Evolutionary conservation across 345 rosid species (phyloP), one percentile per base, ranked within the genome.

Genomic region (Arabis hirsuta): DNA sequence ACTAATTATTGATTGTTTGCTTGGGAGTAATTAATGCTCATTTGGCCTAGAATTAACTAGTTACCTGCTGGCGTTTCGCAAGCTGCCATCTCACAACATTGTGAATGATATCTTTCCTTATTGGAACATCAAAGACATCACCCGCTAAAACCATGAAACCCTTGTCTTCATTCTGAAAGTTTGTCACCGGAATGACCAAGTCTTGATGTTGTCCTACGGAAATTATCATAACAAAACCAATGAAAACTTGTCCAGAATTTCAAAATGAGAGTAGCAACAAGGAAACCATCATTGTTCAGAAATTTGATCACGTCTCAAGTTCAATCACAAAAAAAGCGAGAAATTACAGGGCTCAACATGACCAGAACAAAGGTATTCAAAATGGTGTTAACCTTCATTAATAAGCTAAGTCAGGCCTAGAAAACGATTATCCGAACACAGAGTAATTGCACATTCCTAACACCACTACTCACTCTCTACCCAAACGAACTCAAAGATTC

Each of bases 121-220:
- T 84, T 12, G 97, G 96, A 56, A 90, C 94, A 82, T 92, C 96
- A 83, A 92, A 95, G 73, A 90, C 91, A 76, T 95, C 99, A 55
- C 97, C 98, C 68, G 86, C 86, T 82, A 95, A 85, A 73, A 87
- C 92, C 86, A 87, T 90, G 36, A 87, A 77, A 60, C 98, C 99
- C 76, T 85, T 88, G 41, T 88, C 87, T 74, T 88, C 91, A 20
- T 82, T 81, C 36, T 74, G 83, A 55, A 95, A 95, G 81, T 86
- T 92, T 19, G 94, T 88, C 60, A 90, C 86, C 1, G 97, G 98
- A 82, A 88, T 83, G 47, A 85, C 87, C 41, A 90, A 79, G 81
- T 95, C 98, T 81, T 95, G 84, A 57, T 71, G 72, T 69, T 86
- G 88, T 27, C 94, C 98, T 90, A 60, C 31, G 29, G 11, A 51